Percentiles rank a stretch among this genome's conserved stretches.
Evolutionary conservation across 306 rosid genomes (phyloP).

Genomic region (Fagus sylvatica): DNA sequence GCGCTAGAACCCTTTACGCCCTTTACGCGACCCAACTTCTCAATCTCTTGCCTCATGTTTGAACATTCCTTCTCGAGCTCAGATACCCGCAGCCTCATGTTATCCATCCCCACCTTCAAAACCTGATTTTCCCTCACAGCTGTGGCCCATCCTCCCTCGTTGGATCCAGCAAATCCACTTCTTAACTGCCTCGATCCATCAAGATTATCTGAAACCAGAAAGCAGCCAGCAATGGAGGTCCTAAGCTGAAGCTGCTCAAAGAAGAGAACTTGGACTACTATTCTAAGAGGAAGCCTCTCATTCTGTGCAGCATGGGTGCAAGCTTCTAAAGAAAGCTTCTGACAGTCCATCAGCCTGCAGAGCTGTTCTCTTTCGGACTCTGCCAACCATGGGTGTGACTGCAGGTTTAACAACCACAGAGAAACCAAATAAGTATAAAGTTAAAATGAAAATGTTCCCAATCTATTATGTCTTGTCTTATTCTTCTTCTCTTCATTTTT

Average conservation of each 20-base stretch:
- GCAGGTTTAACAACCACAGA: conserved; percentile 32
- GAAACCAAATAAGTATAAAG: conserved; percentile 29
- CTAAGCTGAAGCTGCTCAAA: conserved; percentile 99
- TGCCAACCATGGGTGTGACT: conserved; percentile 98
- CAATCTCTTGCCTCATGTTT: conserved; percentile 92
- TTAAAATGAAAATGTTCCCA: conserved; percentile 12
- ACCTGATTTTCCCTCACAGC: conserved; percentile 97
- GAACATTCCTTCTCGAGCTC: conserved; percentile 99
- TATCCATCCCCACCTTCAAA: conserved; percentile 96
- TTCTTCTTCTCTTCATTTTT: background rate
- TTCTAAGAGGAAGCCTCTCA: conserved; percentile 92
- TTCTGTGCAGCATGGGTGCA: conserved; percentile 99
- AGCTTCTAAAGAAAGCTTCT: conserved; percentile 96
- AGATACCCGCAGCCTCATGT: conserved; percentile 92
- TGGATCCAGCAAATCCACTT: conserved; percentile 71
- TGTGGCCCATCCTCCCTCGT: conserved; percentile 89
- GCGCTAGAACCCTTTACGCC: conserved; percentile 62
- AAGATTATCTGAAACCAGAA: conserved; percentile 87
- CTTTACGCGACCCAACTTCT: conserved; percentile 69
- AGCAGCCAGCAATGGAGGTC: conserved; percentile 91
- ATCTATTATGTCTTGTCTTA: background rate
- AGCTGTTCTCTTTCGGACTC: conserved; percentile 92
- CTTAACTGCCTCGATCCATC: conserved; percentile 86
- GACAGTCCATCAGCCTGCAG: conserved; percentile 96
- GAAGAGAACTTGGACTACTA: conserved; percentile 91